phyloP scores from a whole-genome alignment of 176 grass and related monocot species.

The Zoysia japonica region DNA sequence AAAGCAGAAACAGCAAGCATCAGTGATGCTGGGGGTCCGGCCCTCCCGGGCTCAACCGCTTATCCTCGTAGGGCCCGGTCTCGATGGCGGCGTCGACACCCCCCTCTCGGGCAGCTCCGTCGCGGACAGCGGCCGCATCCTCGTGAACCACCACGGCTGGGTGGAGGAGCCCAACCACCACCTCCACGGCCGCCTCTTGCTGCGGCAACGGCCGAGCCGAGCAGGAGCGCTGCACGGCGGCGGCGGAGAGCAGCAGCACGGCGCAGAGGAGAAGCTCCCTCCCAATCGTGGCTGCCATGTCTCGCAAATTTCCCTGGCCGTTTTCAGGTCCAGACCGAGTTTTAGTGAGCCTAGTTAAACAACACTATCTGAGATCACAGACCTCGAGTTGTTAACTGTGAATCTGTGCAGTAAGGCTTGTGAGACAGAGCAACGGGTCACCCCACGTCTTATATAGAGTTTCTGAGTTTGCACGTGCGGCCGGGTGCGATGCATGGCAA shows the following conservation, averaged over 20 bases:
- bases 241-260: neutral
- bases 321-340: neutral
- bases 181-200: neutral
- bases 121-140: neutral
- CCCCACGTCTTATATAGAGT: neutral
- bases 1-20: neutral
- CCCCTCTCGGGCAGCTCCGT: neutral
- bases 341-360: neutral
- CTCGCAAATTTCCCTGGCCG: neutral
- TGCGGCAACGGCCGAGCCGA: constrained; percentile 3
- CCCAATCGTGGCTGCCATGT: constrained; percentile 6
- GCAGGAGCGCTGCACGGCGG: neutral
- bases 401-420: neutral
- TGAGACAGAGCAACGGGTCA: neutral
- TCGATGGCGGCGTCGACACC: neutral
- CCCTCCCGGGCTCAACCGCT: constrained; percentile 20
- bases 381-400: neutral
- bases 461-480: no score
- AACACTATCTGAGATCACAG: no score
- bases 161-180: neutral
- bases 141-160: neutral
- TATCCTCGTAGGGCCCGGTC: constrained; percentile 7
- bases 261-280: neutral
- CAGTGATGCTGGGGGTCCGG: constrained; percentile 35
- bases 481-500: neutral